Evolutionary conservation across 2,329 filamentous ascomycete species (phyloP), one percentile per base, ranked within the genome.

Genomic region (Colletotrichum sp.): DNA sequence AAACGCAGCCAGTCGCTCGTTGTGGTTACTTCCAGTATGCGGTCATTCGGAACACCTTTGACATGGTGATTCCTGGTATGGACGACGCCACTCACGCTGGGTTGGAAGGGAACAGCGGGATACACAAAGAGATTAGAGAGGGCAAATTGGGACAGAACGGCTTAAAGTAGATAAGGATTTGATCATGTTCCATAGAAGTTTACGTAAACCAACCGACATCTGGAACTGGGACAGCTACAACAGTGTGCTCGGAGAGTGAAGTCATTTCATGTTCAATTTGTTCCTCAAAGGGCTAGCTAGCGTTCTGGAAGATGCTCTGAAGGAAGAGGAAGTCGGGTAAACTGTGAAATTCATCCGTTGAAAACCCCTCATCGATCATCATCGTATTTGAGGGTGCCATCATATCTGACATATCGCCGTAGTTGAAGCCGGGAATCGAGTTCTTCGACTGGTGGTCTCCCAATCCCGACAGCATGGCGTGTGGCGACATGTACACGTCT

Each of bases 11-110:
- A 6, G 92, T 93, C 82, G 91, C 90, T 8, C 82, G 91, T 30
- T 91, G 88, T 79, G 91, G 91, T 19, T 93, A 93, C 80, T 90
- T 89, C 79, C 85, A 92, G 80, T 93, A 92, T 83, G 84, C 88
- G 2, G 89, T 90, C 13, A 84, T 92, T 4, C 83, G 84, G 68
- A 87, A 90, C 27, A 88, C 88, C 2, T 93, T 93, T 82, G 90
- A 92, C 65, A 93, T 93, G 91, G 81, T 84, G 6, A 86, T 89
- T 74, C 88, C 88, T 5, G 87, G 83, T 64, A 82, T 80, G 55
- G 79, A 83, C 70, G 78, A 68, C 11, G 68, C 68, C 19, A 48
- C 34, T 22, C 39, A 25, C 19, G 57, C 1, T 80, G 63, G 63
- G 36, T 22, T 66, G 27, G 63, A 66, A 16, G 63, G 63, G 15